Evolutionary conservation across 352 stramenopile genomes (phyloP).

Genomic region (Globisporangium camurandrum): DNA sequence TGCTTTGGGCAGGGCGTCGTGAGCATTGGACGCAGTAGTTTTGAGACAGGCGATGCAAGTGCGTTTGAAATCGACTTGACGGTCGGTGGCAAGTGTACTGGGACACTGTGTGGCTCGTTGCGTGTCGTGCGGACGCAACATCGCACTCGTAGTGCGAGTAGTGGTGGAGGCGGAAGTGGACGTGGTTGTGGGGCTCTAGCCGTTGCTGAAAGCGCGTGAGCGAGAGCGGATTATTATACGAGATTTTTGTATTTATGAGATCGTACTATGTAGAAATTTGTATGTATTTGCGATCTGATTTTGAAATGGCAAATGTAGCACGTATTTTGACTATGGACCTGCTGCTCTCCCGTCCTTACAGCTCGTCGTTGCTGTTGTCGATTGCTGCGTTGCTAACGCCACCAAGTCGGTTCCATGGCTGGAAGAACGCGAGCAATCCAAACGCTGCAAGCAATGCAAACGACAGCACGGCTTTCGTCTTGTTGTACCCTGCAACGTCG

Average conservation of each 20-base stretch:
- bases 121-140: slow-evolving; percentile 24
- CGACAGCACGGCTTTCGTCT: slow-evolving; percentile 63
- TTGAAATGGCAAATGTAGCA: too few relatives aligned
- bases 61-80: slow-evolving; percentile 48
- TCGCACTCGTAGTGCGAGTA: too few relatives aligned
- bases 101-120: slow-evolving; percentile 47
- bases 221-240: background rate
- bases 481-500: slow-evolving; percentile 71
- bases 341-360: too few relatives aligned
- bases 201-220: slow-evolving; percentile 4
- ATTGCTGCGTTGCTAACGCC: background rate
- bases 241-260: too few relatives aligned
- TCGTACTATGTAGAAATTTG: too few relatives aligned
- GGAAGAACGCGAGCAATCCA: slow-evolving; percentile 63
- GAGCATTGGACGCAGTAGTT: slow-evolving; percentile 33
- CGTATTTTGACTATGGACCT: too few relatives aligned
- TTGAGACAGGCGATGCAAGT: slow-evolving; percentile 11
- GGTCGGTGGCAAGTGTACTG: slow-evolving; percentile 42
- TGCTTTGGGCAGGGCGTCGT: slow-evolving; percentile 65
- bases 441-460: slow-evolving; percentile 46
- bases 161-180: too few relatives aligned
- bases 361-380: slow-evolving; percentile 26
- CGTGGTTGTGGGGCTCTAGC: too few relatives aligned
- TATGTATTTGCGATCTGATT: background rate
- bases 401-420: slow-evolving; percentile 42